phyloP scores from a whole-genome alignment of 202 grass and related monocot species.

The Cymbopogon flexuosus region DNA sequence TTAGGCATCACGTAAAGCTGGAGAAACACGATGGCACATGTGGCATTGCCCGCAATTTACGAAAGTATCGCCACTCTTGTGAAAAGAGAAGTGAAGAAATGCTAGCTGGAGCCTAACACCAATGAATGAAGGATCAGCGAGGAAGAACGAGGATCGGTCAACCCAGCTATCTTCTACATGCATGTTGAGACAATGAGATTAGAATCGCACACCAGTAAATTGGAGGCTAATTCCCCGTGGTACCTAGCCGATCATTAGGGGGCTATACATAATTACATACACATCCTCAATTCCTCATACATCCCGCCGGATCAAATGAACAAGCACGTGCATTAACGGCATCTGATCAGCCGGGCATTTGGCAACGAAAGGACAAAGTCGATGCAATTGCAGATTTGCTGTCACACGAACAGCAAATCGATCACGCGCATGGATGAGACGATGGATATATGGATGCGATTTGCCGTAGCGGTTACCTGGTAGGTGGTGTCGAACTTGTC shows the following conservation, averaged over 20 bases:
- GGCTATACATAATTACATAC: background rate
- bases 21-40: background rate
- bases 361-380: background rate
- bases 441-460: background rate
- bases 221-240: background rate
- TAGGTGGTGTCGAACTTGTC: constrained; percentile 75
- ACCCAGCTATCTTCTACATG: background rate
- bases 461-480: constrained; percentile 32
- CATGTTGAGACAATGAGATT: background rate
- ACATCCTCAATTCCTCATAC: background rate
- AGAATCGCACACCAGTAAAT: background rate
- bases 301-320: background rate
- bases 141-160: background rate
- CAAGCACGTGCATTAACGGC: background rate
- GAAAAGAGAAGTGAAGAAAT: background rate
- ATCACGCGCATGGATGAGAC: background rate
- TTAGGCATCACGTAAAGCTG: background rate
- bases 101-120: background rate
- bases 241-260: background rate
- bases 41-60: background rate
- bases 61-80: background rate
- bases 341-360: background rate
- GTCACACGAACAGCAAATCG: background rate
- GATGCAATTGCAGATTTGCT: background rate
- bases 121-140: background rate